Conservation (phyloP, 176 grass and related monocot species). For the Carex parvula region DNA sequence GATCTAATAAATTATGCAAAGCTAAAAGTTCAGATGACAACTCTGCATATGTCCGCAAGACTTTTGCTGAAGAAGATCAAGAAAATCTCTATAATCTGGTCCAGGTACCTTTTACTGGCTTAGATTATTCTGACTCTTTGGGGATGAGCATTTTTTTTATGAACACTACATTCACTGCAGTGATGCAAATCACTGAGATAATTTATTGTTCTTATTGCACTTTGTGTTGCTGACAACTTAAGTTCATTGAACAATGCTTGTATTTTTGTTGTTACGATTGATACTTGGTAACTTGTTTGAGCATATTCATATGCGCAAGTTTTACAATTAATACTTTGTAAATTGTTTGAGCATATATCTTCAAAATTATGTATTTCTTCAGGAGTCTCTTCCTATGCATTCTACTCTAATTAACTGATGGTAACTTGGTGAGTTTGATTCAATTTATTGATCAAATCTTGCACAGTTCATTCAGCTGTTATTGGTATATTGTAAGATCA, state of each 20-base stretch:
- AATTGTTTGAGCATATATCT: not conserved
- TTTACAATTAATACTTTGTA: not conserved
- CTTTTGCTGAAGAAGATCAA: constrained; percentile 94
- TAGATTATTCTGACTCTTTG: not conserved
- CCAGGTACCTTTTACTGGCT: constrained; percentile 43
- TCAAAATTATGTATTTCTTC: not conserved
- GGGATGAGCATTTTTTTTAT: not conserved
- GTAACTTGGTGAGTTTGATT: not conserved
- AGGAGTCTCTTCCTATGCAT: not conserved
- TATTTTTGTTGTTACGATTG: not conserved
- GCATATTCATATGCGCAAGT: not conserved
- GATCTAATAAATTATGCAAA: constrained; percentile 46
- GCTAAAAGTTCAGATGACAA: constrained; percentile 28
- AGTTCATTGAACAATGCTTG: not conserved
- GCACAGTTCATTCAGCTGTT: not conserved
- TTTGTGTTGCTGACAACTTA: not conserved
- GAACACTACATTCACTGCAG: not conserved
- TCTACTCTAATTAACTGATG: not conserved
- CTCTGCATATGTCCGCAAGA: constrained; percentile 42
- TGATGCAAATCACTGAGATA: too few species aligned
- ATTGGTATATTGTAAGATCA: not conserved
- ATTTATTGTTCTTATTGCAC: not conserved
- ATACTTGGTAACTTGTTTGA: not conserved
- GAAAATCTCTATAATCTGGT: constrained; percentile 97
- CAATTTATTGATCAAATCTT: not conserved